Percentiles rank a stretch among this genome's conserved stretches.
Conservation (phyloP, 331 rosid genomes). For the Cydonia oblonga region DNA sequence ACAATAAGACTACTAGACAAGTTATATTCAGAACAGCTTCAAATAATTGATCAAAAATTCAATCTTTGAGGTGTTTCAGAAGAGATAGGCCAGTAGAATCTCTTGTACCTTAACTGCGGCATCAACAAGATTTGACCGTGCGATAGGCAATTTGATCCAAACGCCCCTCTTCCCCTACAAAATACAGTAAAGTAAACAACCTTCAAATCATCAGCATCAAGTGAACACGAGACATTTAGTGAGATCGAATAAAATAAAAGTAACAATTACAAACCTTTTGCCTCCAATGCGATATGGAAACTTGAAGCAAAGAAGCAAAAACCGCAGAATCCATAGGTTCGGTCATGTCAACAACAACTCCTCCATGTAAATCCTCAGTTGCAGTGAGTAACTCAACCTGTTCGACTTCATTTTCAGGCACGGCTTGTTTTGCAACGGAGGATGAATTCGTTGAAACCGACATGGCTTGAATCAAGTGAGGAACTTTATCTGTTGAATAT, state of each 20-base stretch:
- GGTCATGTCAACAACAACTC: constrained; percentile 40
- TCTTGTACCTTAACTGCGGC: constrained; percentile 56
- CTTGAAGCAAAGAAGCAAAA: constrained; percentile 34
- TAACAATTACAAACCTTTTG: constrained; percentile 24
- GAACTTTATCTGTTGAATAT: constrained; percentile 12
- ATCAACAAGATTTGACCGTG: constrained; percentile 45
- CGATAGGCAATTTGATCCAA: constrained; percentile 63
- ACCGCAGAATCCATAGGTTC: constrained; percentile 36
- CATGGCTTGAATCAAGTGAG: constrained; percentile 13
- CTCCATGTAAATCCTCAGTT: constrained; percentile 54
- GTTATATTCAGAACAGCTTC: neutral
- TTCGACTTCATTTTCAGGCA: constrained; percentile 2
- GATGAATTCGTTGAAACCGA: constrained; percentile 17
- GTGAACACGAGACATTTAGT: neutral
- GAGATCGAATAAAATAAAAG: neutral
- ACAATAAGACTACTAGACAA: neutral
- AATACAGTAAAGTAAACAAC: neutral
- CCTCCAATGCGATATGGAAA: constrained; percentile 59
- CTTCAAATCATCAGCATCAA: constrained; percentile 1
- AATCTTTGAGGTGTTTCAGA: neutral
- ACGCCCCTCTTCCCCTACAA: constrained; percentile 70
- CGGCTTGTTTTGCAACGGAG: constrained; percentile 10
- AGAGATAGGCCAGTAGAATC: neutral
- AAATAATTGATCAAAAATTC: neutral
- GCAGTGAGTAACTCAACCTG: constrained; percentile 27